A percentile compares a stretch with the other conserved stretches of the same genome.
Evolutionary conservation across 176 grass and related monocot species (phyloP).

Genomic region (Alopecurus myosuroides): DNA sequence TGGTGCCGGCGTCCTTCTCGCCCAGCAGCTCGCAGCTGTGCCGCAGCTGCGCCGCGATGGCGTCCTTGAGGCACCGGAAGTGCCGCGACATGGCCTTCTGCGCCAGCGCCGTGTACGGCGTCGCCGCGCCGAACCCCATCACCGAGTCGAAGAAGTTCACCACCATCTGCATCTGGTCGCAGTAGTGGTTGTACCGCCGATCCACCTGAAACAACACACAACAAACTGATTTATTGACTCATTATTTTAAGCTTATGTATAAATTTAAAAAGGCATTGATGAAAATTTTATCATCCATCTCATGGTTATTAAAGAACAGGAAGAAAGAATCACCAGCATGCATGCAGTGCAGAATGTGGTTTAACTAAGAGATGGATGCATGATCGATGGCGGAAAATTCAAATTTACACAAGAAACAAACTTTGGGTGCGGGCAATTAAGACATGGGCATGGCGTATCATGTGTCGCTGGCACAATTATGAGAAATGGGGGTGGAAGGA

Average conservation of each 20-base stretch:
- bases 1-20: constrained; percentile 72
- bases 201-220: constrained; percentile 60
- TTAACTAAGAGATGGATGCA: too few species aligned
- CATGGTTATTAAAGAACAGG: not conserved
- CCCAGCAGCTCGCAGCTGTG: constrained; percentile 77
- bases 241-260: too few species aligned
- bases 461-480: constrained; percentile 49
- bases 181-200: constrained; percentile 98
- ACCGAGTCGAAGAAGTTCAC: constrained; percentile 99
- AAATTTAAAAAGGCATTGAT: not conserved
- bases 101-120: constrained; percentile 93
- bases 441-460: constrained; percentile 32
- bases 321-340: too few species aligned
- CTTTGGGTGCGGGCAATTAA: constrained; percentile 39
- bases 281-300: not conserved
- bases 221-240: too few species aligned
- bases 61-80: constrained; percentile 98
- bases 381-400: not conserved
- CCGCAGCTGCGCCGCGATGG: constrained; percentile 63
- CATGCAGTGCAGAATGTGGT: too few species aligned
- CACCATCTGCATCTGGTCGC: constrained; percentile 99
- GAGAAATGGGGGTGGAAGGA: constrained; percentile 31
- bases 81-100: constrained; percentile 99
- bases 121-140: constrained; percentile 93
- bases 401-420: constrained; percentile 12